Base-by-base conservation (phyloP, 805 yeast species). In the Scheffersomyces lignosus region DNA sequence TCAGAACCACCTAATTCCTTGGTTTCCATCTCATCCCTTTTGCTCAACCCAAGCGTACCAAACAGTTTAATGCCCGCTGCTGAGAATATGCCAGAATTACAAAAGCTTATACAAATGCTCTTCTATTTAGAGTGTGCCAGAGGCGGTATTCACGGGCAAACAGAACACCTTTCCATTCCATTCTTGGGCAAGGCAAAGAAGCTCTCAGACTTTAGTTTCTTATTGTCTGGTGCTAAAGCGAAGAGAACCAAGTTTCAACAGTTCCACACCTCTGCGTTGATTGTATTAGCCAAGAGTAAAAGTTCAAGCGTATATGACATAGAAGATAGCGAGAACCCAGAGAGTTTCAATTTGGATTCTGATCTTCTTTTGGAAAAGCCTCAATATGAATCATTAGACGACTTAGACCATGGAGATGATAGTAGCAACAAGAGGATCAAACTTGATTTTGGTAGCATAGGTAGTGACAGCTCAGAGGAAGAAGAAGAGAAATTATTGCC, bases 201-300 rank as follows among this genome's bases (percentile, higher is more conserved):
- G 10, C 54, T 83, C 8, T 78, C 89, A 0, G 74, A 78, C 1
- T 70, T 88, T 31, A 65, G 75, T 33, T 75, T 82, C 45, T 75
- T 82, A 0, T 63, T 91, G 31, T 85, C 97, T 1, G 98, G 98
- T 47, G 86, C 93, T 38, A 81, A 81, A 48, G 96, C 96, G 7
- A 83, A 81, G 55, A 73, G 93, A 54, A 91, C 98, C 3, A 86
- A 86, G 58, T 87, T 69, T 57, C 98, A 91, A 62, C 72, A 73
- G 32, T 72, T 69, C 23, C 78, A 81, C n/a, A 76, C 83, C 17
- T 76, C 96, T 0, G 79, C 87, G 27, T 73, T 91, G 41, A 75
- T 90, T 12, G 77, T 88, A 17, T 62, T 91, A 15, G 98, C 98
- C 1, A 74, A 77, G 37, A 70, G 77, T 33, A 54, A 62, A 15